phyloP scores from a whole-genome alignment of 2,329 filamentous ascomycete genomes.

The Arthroderma sp. region DNA sequence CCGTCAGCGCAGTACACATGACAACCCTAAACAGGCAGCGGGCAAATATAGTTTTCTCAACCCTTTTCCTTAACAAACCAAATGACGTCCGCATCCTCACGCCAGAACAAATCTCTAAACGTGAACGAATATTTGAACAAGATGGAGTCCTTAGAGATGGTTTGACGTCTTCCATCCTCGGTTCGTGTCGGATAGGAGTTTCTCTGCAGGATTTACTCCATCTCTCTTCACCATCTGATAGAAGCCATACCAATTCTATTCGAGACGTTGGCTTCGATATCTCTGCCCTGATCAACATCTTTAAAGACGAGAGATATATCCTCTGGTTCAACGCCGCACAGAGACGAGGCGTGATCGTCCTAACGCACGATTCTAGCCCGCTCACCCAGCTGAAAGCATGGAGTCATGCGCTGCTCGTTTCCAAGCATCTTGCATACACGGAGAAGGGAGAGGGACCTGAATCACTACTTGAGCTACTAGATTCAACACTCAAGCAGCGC shows the following conservation, averaged over 20 bases:
- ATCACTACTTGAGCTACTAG: constrained; percentile 28
- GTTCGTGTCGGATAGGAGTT: constrained; percentile 43
- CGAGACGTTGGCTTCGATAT: constrained; percentile 28
- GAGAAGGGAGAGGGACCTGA: constrained; percentile 13
- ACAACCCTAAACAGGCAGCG: constrained; percentile 73
- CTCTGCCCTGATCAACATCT: constrained; percentile 38
- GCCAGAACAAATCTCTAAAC: constrained; percentile 50
- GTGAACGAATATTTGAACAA: constrained; percentile 46
- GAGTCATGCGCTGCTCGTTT: constrained; percentile 45
- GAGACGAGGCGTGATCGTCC: constrained; percentile 42
- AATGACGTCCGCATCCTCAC: constrained; percentile 32
- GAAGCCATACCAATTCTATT: constrained; percentile 9
- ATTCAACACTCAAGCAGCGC: constrained; percentile 25
- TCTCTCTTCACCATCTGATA: not conserved
- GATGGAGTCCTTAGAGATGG: constrained; percentile 53
- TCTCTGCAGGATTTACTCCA: constrained; percentile 25
- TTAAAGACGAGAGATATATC: constrained; percentile 43
- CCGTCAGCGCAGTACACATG: constrained; percentile 74
- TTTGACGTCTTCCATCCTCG: constrained; percentile 31
- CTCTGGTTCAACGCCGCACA: constrained; percentile 40
- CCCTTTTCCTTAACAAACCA: constrained; percentile 26
- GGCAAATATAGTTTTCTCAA: constrained; percentile 61
- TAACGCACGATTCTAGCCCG: constrained; percentile 46
- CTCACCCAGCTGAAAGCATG: constrained; percentile 46
- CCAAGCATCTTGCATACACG: constrained; percentile 13